Base-by-base conservation (phyloP, 495 filamentous ascomycete genomes). In the Bacidia gigantensis region DNA sequence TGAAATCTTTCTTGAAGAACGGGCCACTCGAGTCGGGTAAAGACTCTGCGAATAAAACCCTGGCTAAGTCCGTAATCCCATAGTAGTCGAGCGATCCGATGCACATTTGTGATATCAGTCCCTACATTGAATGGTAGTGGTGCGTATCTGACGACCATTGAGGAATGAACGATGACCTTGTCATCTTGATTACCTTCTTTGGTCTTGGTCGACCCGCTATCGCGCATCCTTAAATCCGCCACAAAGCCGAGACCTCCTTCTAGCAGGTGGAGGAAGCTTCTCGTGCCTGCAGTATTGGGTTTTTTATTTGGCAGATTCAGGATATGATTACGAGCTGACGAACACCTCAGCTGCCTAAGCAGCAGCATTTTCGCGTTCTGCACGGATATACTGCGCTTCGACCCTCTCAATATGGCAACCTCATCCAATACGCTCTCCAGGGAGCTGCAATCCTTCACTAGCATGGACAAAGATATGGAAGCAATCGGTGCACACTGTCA, bases 401-500 rank as follows among this genome's bases (percentile, higher is more conserved):
- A 35, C 14, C 26, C 25, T 17, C 38, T 44, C 43, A 55, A 14
- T 51, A 60, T 62, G 60, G 57, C 52, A 11, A 56, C 59, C 18
- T 46, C 53, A 39, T 55, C 43, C 49, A 42, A 47, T 17, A 29
- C 49, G 3, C 22, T 54, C 18, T 32, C 48, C 23, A 3, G 40
- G 11, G 58, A 63, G n/a, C 12, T 51, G 7, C 56, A 65, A 58
- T 65, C 65, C 56, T 80, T 70, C 65, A 82, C 72, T 11, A 69
- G 70, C 62, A 81, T 82, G 67, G 74, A 82, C 59, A 68, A 69
- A 61, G 87, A 95, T 69, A 78, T 86, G 35, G 81, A 83, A 57
- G 76, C 86, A 11, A 85, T 97, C 64, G 92, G 92, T 60, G 78
- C 80, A 50, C 88, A 95, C 72, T 98, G 92, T 75, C 80, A 96